Percentiles rank a stretch among this genome's conserved stretches.
Conservation (phyloP, 2,329 filamentous ascomycete species). For the Phialophora expanda region DNA sequence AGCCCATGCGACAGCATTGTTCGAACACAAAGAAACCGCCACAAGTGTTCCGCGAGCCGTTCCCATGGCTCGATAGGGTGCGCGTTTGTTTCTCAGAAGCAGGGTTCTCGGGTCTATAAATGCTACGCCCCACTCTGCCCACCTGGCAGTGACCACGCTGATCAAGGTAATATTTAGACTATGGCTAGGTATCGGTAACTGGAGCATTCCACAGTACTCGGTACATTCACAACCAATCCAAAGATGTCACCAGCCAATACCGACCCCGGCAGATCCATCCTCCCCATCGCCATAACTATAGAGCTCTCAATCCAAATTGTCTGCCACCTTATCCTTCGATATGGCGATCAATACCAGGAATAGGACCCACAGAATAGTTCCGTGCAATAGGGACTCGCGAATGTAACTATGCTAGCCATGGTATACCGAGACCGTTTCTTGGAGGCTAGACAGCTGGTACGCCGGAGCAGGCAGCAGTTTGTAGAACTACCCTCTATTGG, state of each 20-base stretch:
- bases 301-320: slow-evolving; percentile 18
- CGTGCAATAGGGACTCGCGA: slow-evolving; percentile 17
- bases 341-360: slow-evolving; percentile 19
- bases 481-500: neutral
- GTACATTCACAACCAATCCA: slow-evolving; percentile 23
- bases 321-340: neutral
- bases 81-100: neutral
- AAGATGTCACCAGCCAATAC: slow-evolving; percentile 21
- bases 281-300: slow-evolving; percentile 25
- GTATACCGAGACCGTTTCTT: slow-evolving; percentile 17
- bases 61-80: neutral
- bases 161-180: neutral
- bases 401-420: slow-evolving; percentile 16
- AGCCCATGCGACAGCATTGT: neutral
- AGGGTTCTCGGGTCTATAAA: neutral
- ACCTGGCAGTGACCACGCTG: neutral
- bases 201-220: slow-evolving; percentile 19
- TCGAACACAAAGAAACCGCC: neutral
- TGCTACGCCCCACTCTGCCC: neutral
- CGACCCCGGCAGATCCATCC: slow-evolving; percentile 32
- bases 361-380: slow-evolving; percentile 19
- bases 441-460: slow-evolving; percentile 24
- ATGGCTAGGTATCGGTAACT: neutral
- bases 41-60: neutral
- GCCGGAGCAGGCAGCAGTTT: slow-evolving; percentile 9